These are phyloP conservation scores for barrel medic (Medicago truncatula) DNA, from an alignment of 306 rosid genomes.

Conservation along the genomic window MtrunA17r5.0-ANR NC_053045.1:18371001-18371500, in stretches of 20 bases:
- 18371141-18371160: conserved; percentile 98
- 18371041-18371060: conserved; percentile 47
- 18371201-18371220: conserved; percentile 99
- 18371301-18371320: conserved; percentile 3
- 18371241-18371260: not conserved
- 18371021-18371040: conserved; percentile 94
- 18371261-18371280: conserved; percentile 25
- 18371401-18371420: conserved; percentile 19
- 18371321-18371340: conserved; percentile 14
- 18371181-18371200: conserved; percentile 87
- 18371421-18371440: conserved; percentile 22
- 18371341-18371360: conserved; percentile 17
- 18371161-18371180: conserved; percentile 90
- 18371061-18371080: conserved; percentile 36
- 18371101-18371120: conserved; percentile 4
- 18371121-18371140: conserved; percentile 56
- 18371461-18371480: conserved; percentile 19
- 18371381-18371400: not conserved
- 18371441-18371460: conserved; percentile 14
- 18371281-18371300: conserved; percentile 29
- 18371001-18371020: conserved; percentile 77
- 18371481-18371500: conserved; percentile 24
- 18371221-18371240: conserved; percentile 67
- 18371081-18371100: conserved; percentile 29
- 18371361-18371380: conserved; percentile 15